Evolutionary conservation across 1,284 basidiomycete species (phyloP), one percentile per base, ranked within the genome.

Genomic region (Anthracocystis panici-leucophaei): DNA sequence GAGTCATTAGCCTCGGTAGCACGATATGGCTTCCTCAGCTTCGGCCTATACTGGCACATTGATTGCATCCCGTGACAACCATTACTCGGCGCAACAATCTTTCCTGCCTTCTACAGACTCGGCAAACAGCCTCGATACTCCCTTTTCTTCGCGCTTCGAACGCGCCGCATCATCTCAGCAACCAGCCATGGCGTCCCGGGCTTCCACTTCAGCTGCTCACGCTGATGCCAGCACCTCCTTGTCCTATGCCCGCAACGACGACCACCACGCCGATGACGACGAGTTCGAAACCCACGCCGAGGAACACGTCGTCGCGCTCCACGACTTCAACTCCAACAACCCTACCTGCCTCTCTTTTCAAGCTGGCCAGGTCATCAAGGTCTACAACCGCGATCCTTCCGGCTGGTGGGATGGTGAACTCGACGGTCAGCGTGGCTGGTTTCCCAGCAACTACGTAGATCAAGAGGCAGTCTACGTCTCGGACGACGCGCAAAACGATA

Each of bases 331-430:
- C 61, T 84, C 71, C 55, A 72, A 54, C 51, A 66, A 76, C 57
- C 54, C 67, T 38, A 68, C 93, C 20, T 96, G 94, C 86, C 89
- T 99, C 46, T 89, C 91, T 31, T 97, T 99, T 87, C 89, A 89
- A 31, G 91, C 92, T 0, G 95, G 96, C 1, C 92, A 98, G 84
- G 89, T 96, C 57, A 95, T 99, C 69, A 91, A 91, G 68, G 94
- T 98, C 29, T 88, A 93, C 62, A 93, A 93, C 81, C 89, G 91
- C 73, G 95, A 98, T 86, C 75, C 89, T 0, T 93, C 92, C 69
- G 97, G 96, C 0, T 99, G 97, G 97, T 98, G 96, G 96, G 95
- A 99, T 83, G 96, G 97, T 11, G 94, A 98, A 86, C 86, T 97
- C 21, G 65, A 78, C n/a, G 79, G 75, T 11, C 58, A 79, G 49